Evolutionary conservation across 1,284 basidiomycete species (phyloP).

Genomic region (Wolfiporia cocos): DNA sequence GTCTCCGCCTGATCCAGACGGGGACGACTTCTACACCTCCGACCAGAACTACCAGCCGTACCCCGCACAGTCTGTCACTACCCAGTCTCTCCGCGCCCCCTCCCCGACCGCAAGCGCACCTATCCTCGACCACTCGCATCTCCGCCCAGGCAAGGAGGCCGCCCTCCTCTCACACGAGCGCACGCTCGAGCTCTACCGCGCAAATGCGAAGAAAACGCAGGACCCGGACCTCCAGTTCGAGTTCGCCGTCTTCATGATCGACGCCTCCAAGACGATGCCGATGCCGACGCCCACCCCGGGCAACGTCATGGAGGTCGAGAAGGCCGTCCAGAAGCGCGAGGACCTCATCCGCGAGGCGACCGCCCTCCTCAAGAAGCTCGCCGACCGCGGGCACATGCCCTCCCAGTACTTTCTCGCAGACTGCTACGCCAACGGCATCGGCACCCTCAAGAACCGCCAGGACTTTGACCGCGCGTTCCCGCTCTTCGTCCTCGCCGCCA

Average conservation of each 20-base stretch:
- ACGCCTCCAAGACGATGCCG: constrained; percentile 84
- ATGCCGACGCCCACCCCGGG: constrained; percentile 62
- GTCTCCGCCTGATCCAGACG: constrained; percentile 27
- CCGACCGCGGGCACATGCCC: constrained; percentile 89
- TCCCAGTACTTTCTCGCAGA: constrained; percentile 98
- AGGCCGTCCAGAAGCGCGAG: constrained; percentile 75
- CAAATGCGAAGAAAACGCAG: constrained; percentile 98
- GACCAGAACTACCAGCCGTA: constrained; percentile 23
- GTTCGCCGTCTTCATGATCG: constrained; percentile 98
- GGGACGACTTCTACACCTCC: constrained; percentile 31
- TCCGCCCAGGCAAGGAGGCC: constrained; percentile 89
- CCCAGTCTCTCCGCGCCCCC: constrained; percentile 38
- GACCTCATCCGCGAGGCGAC: constrained; percentile 86
- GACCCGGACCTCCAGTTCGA: constrained; percentile 98
- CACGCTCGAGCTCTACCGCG: constrained; percentile 94
- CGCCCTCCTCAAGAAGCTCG: constrained; percentile 81
- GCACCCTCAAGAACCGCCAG: constrained; percentile 82
- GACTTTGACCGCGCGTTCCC: constrained; percentile 98
- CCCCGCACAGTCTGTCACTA: constrained; percentile 25
- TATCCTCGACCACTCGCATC: constrained; percentile 89
- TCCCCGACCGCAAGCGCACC: constrained; percentile 50
- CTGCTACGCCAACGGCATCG: constrained; percentile 96
- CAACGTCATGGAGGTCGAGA: constrained; percentile 77
- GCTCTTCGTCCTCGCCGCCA: constrained; percentile 92
- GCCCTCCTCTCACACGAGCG: constrained; percentile 91